A percentile compares a stretch with the other conserved stretches of the same genome.
These are phyloP conservation scores for Ophiostoma sp. DNA, from an alignment of 2,329 filamentous ascomycete species.

Conservation along the genomic window DNA sequence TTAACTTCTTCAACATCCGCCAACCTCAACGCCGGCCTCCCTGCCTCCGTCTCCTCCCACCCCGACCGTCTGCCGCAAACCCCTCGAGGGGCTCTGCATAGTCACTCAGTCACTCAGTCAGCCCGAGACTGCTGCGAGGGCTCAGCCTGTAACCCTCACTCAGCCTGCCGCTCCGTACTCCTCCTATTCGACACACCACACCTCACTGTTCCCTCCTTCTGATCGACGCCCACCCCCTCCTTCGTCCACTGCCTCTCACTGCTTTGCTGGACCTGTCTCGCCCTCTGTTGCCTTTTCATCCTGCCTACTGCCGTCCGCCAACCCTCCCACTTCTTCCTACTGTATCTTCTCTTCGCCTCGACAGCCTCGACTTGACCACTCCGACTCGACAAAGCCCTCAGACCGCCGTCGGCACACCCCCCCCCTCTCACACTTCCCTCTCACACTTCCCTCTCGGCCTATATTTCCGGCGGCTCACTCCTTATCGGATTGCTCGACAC, in stretches of 20 bases:
- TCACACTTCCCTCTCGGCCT: neutral
- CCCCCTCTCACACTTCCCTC: neutral
- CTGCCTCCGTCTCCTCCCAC: neutral
- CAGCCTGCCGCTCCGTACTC: slow-evolving; percentile 5
- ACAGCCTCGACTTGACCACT: neutral
- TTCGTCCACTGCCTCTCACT: neutral
- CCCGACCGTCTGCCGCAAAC: slow-evolving; percentile 4
- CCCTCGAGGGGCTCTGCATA: slow-evolving; percentile 2
- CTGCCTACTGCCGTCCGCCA: neutral
- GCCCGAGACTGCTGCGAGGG: neutral
- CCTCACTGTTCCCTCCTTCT: neutral
- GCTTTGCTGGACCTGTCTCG: neutral
- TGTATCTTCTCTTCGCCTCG: neutral
- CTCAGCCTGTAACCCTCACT: neutral
- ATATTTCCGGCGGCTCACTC: neutral
- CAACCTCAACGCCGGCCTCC: neutral
- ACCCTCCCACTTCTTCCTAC: neutral
- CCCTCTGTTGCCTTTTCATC: neutral
- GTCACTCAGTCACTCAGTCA: neutral
- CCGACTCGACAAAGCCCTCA: neutral
- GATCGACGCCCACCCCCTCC: neutral
- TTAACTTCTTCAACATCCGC: neutral
- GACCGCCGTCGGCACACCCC: neutral
- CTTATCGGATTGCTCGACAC: neutral
- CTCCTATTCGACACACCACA: neutral